Percentiles rank a stretch among this genome's conserved stretches.
Conservation (phyloP, 768 basidiomycete species). For the Terana coerulea region DNA sequence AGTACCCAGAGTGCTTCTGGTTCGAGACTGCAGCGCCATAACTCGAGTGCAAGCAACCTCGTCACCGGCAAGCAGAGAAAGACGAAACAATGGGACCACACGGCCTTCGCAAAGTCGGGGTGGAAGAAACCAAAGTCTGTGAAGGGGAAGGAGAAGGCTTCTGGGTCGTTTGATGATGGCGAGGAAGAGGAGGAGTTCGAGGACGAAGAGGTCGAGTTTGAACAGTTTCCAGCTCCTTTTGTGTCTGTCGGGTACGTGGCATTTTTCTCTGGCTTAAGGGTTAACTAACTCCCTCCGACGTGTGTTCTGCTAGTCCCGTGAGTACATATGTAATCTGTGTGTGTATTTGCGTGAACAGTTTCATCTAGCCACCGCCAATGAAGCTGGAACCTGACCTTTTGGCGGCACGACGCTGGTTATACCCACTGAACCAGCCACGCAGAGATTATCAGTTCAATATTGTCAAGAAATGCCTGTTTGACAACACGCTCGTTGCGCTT, state of each 20-base stretch:
- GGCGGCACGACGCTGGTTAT: slow-evolving; percentile 84
- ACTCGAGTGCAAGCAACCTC: slow-evolving; percentile 30
- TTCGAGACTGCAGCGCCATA: slow-evolving; percentile 34
- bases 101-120: slow-evolving; percentile 81
- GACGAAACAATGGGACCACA: slow-evolving; percentile 89
- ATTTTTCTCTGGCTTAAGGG: background rate
- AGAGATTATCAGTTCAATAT: slow-evolving; percentile 97
- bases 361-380: slow-evolving; percentile 64
- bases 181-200: slow-evolving; percentile 49
- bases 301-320: background rate
- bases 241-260: slow-evolving; percentile 24
- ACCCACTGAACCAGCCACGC: slow-evolving; percentile 81
- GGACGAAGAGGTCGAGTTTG: slow-evolving; percentile 67
- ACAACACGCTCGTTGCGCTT: slow-evolving; percentile 90
- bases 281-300: background rate
- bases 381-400: slow-evolving; percentile 74
- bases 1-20: slow-evolving; percentile 28
- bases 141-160: slow-evolving; percentile 52
- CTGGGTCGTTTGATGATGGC: slow-evolving; percentile 37
- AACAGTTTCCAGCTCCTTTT: slow-evolving; percentile 79
- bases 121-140: slow-evolving; percentile 45
- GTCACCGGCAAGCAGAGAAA: slow-evolving; percentile 33
- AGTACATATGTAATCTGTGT: slow-evolving; percentile 7
- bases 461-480: slow-evolving; percentile 76
- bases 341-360: background rate